Evolutionary conservation across 352 stramenopile genomes (phyloP).

Genomic region (Phytophthora litchii): DNA sequence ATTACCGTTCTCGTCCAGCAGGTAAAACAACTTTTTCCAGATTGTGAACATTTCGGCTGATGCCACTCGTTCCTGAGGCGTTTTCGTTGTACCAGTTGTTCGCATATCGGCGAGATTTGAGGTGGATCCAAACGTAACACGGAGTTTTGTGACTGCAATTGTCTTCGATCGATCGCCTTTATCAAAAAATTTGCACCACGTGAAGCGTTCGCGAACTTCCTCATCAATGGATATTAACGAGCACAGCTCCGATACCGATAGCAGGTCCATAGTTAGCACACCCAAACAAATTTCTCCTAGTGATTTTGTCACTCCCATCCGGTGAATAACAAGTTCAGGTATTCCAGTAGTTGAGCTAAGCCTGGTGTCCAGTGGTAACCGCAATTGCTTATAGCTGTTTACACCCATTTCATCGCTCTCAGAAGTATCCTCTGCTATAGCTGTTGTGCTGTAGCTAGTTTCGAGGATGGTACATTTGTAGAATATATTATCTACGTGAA

Average conservation of each 20-base stretch:
- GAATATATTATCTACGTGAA: constrained; percentile 29
- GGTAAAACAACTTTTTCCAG: constrained; percentile 81
- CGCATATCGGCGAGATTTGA: background rate
- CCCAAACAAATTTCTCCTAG: constrained; percentile 41
- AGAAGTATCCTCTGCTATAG: background rate
- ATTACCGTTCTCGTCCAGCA: constrained; percentile 59
- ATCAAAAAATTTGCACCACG: constrained; percentile 33
- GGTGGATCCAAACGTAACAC: constrained; percentile 14
- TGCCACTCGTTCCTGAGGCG: constrained; percentile 8
- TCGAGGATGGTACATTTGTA: constrained; percentile 27
- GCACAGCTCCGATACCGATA: constrained; percentile 11
- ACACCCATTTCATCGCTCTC: background rate
- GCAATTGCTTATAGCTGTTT: constrained; percentile 5
- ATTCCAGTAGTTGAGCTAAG: constrained; percentile 1
- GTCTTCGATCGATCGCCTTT: constrained; percentile 21
- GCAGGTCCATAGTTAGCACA: constrained; percentile 23
- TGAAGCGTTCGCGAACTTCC: background rate
- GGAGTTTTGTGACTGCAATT: constrained; percentile 27
- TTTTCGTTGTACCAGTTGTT: background rate
- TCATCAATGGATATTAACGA: background rate
- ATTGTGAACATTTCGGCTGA: constrained; percentile 37
- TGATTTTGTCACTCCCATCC: constrained; percentile 28
- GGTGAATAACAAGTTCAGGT: constrained; percentile 22
- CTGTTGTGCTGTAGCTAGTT: constrained; percentile 7
- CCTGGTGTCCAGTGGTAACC: constrained; percentile 17